phyloP scores from a whole-genome alignment of 2,329 filamentous ascomycete species.

The Apiospora marii region DNA sequence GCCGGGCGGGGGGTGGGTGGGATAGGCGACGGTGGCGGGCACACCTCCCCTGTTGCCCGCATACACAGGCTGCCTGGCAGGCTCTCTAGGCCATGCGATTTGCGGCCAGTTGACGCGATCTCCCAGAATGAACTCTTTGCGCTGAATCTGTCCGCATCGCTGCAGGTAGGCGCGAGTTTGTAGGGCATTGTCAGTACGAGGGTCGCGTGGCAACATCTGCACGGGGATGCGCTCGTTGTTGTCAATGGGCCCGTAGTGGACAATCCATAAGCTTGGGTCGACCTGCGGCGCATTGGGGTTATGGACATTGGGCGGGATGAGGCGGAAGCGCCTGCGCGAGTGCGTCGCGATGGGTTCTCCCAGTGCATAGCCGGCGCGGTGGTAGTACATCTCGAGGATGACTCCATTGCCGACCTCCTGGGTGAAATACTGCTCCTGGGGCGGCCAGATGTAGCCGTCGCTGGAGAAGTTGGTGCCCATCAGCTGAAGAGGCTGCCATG shows the following conservation, averaged over 20 bases:
- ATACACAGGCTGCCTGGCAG: constrained; percentile 59
- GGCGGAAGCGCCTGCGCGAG: constrained; percentile 84
- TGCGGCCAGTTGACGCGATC: constrained; percentile 91
- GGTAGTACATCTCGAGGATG: constrained; percentile 86
- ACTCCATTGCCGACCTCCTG: constrained; percentile 72
- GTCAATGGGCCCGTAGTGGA: constrained; percentile 86
- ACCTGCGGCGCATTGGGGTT: constrained; percentile 74
- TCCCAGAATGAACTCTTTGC: constrained; percentile 94
- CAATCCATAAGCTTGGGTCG: constrained; percentile 87
- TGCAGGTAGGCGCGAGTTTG: constrained; percentile 71
- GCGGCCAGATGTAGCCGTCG: constrained; percentile 92
- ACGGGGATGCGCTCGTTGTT: constrained; percentile 76
- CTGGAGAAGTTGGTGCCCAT: constrained; percentile 80
- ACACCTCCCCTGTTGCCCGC: constrained; percentile 57
- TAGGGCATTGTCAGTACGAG: constrained; percentile 67
- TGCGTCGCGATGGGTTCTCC: constrained; percentile 80
- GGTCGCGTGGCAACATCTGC: constrained; percentile 69
- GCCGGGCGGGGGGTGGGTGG: constrained; percentile 53
- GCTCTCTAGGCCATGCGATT: constrained; percentile 72
- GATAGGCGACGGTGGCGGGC: constrained; percentile 70
- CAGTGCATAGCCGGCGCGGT: constrained; percentile 81
- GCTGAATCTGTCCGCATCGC: constrained; percentile 79
- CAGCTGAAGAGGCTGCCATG: constrained; percentile 84
- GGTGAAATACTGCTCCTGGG: constrained; percentile 78
- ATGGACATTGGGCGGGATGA: constrained; percentile 75